phyloP scores from a whole-genome alignment of 805 yeast species.

The Tetrapisispora namnaoensis region DNA sequence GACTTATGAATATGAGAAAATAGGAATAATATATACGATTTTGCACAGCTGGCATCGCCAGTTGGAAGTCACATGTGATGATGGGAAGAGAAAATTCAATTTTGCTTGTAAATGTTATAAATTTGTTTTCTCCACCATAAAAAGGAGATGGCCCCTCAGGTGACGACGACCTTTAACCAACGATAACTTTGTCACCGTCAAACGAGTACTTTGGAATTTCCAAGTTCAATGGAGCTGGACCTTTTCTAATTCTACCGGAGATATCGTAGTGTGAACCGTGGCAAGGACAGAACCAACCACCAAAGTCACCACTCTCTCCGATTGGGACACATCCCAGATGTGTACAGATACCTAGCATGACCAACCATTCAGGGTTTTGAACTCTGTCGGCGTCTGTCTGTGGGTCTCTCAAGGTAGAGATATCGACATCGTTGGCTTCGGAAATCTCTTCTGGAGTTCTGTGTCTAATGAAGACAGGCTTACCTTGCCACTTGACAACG shows the following conservation, averaged over 20 bases:
- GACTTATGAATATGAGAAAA: constrained; percentile 1
- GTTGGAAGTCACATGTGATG: no score
- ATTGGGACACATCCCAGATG: constrained; percentile 99
- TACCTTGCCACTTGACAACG: constrained; percentile 99
- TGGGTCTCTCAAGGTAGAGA: constrained; percentile 82
- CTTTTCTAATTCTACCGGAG: constrained; percentile 99
- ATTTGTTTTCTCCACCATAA: no score
- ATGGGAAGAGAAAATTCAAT: no score
- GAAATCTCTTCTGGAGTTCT: constrained; percentile 88
- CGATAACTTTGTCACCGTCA: constrained; percentile 71
- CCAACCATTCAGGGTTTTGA: constrained; percentile 93
- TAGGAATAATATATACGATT: background rate
- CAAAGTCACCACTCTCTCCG: constrained; percentile 99
- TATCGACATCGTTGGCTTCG: constrained; percentile 83
- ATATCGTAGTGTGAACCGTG: constrained; percentile 99
- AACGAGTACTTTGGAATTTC: constrained; percentile 91
- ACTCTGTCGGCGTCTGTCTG: constrained; percentile 89
- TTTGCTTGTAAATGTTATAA: no score
- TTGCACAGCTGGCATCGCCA: background rate
- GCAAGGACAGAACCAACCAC: constrained; percentile 99
- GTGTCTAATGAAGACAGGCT: constrained; percentile 99
- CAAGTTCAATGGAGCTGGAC: constrained; percentile 98
- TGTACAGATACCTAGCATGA: constrained; percentile 99
- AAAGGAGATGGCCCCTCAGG: no score
- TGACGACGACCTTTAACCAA: constrained; percentile 50